Evolutionary conservation across 495 filamentous ascomycete genomes (phyloP), one percentile per base, ranked within the genome.

Genomic region (Chaetomium tenue): DNA sequence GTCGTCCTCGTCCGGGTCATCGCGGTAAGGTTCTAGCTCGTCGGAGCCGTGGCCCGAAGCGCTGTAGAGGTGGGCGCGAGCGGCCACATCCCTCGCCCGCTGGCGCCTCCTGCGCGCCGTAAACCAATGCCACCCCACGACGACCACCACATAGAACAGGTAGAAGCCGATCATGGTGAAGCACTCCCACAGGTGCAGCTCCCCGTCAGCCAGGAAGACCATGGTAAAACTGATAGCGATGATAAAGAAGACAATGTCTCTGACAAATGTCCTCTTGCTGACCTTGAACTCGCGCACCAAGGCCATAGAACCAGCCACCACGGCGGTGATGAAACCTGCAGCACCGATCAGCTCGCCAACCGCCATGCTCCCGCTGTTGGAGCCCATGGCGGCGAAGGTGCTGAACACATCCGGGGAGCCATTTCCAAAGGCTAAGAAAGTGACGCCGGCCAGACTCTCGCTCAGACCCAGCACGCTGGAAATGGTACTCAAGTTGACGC

Each of bases 381-480:
- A 94, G 72, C 87, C 88, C 93, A 99, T 98, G 63, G 95, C 95
- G 33, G 93, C 95, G 72, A 98, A 97, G 3, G 95, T 99, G 46
- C 91, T 96, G 75, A 99, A 99, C 20, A 99, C 93, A 76, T 99
- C 95, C 0, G 95, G 95, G 67, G 93, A 97, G n/a, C 95, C 95
- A 78, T 99, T 99, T 59, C 95, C 95, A 75, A 99, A 94, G 5
- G 95, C 95, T 57, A 98, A 81, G 69, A 99, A 96, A 1, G 95
- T 99, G 20, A 98, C 95, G 26, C 95, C 95, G 0, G 95, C 91
- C 79, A 98, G 85, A 72, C 90, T 97, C 77, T 99, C 93, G 72
- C 92, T 97, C 83, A 99, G 85, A 16, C 93, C 93, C 8, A 98
- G 80, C 48, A 95, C 85, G 64, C 80, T 88, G 22, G 95, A 86